Evolutionary conservation across 2,329 filamentous ascomycete genomes (phyloP).

Genomic region (Verticillium nonalfalfae): DNA sequence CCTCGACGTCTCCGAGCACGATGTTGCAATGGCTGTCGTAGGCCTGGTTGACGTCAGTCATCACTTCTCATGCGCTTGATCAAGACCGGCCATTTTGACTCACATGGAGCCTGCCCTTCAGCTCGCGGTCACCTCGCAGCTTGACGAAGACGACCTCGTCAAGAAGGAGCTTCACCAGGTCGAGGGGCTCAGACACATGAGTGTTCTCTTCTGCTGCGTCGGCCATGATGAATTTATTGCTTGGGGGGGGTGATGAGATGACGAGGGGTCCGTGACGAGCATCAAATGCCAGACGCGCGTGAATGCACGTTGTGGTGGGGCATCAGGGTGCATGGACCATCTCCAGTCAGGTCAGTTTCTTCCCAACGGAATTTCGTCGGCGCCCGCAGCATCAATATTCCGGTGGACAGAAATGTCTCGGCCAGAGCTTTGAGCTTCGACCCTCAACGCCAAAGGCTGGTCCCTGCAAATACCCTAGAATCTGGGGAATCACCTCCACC

Average conservation of each 20-base stretch:
- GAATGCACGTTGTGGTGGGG: background rate
- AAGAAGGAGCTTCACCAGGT: conserved; percentile 87
- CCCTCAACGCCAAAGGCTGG: background rate
- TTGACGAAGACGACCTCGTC: conserved; percentile 98
- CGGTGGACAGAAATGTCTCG: background rate
- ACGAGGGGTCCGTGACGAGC: background rate
- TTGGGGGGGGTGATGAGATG: background rate
- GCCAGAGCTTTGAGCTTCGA: background rate
- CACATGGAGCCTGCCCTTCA: conserved; percentile 93
- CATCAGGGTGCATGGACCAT: background rate
- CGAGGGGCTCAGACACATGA: conserved; percentile 83
- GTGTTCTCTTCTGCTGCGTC: conserved; percentile 69
- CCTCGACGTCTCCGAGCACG: conserved; percentile 91
- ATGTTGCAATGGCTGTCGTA: conserved; percentile 99
- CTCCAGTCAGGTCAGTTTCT: background rate
- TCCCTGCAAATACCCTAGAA: background rate
- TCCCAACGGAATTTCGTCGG: background rate
- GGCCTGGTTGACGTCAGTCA: conserved; percentile 50
- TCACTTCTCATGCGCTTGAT: conserved; percentile 7
- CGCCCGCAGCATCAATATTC: background rate
- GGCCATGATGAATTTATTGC: conserved; percentile 55
- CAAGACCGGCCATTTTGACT: conserved; percentile 22
- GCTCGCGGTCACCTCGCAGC: conserved; percentile 87
- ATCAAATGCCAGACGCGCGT: background rate
- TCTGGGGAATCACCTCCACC: conserved; percentile 9